A percentile compares a stretch with the other conserved stretches of the same genome.
phyloP scores from a whole-genome alignment of 1,284 basidiomycete species.

The Ustilago nuda region DNA sequence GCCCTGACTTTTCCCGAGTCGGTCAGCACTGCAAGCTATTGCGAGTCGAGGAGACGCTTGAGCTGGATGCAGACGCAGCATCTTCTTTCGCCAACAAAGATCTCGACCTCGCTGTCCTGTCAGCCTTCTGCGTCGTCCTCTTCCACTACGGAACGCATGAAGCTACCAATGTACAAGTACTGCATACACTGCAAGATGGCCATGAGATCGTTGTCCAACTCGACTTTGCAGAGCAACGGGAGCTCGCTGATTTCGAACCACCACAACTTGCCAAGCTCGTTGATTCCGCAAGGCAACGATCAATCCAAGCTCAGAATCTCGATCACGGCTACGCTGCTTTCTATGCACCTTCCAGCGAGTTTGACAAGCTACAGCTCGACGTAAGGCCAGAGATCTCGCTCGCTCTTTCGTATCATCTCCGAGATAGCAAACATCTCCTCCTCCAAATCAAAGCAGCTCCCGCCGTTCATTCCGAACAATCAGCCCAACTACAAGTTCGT shows the following conservation, averaged over 20 bases:
- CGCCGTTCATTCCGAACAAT: constrained; percentile 46
- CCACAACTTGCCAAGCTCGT: constrained; percentile 20
- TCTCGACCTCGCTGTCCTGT: constrained; percentile 33
- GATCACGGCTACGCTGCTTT: constrained; percentile 46
- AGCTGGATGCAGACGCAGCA: constrained; percentile 7
- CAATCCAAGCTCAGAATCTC: background rate
- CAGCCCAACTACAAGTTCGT: constrained; percentile 50
- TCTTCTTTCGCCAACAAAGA: constrained; percentile 20
- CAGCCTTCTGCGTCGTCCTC: constrained; percentile 47
- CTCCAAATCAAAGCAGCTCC: constrained; percentile 47
- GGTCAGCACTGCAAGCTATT: constrained; percentile 34
- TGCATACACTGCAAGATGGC: constrained; percentile 15
- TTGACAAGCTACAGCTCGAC: constrained; percentile 25
- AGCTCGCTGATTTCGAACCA: constrained; percentile 13
- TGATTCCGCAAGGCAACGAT: constrained; percentile 13
- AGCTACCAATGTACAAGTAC: constrained; percentile 42
- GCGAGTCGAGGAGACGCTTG: constrained; percentile 17
- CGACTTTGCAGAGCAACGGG: constrained; percentile 37
- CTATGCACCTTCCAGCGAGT: constrained; percentile 16
- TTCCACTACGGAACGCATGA: constrained; percentile 47
- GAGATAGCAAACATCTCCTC: constrained; percentile 3
- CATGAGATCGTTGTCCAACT: constrained; percentile 30
- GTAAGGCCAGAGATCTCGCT: constrained; percentile 33
- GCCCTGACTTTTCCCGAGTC: constrained; percentile 41
- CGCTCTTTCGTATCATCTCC: constrained; percentile 28